A percentile compares a stretch with the other conserved stretches of the same genome.
These are phyloP conservation scores for Paxillus rubicundulus DNA, from an alignment of 768 basidiomycete species.

Conservation along the genomic window DNA sequence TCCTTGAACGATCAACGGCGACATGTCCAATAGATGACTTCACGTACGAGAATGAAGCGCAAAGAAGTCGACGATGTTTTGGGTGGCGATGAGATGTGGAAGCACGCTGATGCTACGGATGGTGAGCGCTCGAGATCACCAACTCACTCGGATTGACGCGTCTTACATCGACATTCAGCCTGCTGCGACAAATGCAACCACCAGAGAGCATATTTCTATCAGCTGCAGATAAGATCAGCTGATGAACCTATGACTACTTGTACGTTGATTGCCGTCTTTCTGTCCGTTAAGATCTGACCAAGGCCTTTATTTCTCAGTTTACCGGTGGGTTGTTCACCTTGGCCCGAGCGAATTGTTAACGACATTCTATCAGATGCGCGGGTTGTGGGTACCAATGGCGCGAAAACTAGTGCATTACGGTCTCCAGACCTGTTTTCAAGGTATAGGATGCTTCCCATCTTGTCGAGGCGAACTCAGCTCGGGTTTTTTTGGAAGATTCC, in stretches of 20 bases:
- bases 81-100: slow-evolving; percentile 92
- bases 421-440: background rate
- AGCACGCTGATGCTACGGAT: slow-evolving; percentile 84
- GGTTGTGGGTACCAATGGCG: slow-evolving; percentile 67
- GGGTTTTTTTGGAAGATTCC: background rate
- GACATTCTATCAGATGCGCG: slow-evolving; percentile 45
- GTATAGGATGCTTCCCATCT: background rate
- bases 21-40: slow-evolving; percentile 70
- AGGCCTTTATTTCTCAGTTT: slow-evolving; percentile 42
- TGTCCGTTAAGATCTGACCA: slow-evolving; percentile 3
- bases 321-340: slow-evolving; percentile 43
- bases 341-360: background rate
- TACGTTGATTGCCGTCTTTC: slow-evolving; percentile 11
- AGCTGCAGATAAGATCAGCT: slow-evolving; percentile 92
- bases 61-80: slow-evolving; percentile 95
- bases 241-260: slow-evolving; percentile 82
- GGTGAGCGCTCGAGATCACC: slow-evolving; percentile 45
- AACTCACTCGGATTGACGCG: background rate
- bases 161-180: slow-evolving; percentile 33
- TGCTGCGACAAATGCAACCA: slow-evolving; percentile 79
- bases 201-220: slow-evolving; percentile 87
- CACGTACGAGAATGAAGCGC: slow-evolving; percentile 78
- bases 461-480: background rate
- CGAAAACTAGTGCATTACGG: slow-evolving; percentile 47
- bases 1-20: background rate